A percentile compares a stretch with the other conserved stretches of the same genome.
These are phyloP conservation scores for Dothidotthia symphoricarpi DNA, from an alignment of 2,329 filamentous ascomycete genomes.

Conservation along the genomic window DNA sequence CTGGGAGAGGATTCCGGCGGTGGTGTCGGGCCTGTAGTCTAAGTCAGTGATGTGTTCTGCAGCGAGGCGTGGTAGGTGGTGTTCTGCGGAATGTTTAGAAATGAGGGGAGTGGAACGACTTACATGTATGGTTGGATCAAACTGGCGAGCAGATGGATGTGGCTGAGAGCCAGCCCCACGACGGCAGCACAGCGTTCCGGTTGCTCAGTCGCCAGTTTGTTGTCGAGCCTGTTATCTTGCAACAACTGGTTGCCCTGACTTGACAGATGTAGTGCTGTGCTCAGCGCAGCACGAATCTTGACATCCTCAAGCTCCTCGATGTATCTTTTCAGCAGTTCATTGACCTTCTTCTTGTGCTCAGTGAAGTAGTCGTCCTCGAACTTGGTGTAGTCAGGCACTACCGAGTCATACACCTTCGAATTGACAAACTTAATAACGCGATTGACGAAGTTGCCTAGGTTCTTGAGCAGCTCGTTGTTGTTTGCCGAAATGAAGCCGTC, in stretches of 20 bases:
- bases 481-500: conserved; percentile 76
- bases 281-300: conserved; percentile 66
- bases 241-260: conserved; percentile 58
- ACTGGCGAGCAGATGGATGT: conserved; percentile 76
- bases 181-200: conserved; percentile 60
- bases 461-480: conserved; percentile 83
- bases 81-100: no score
- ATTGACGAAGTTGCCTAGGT: conserved; percentile 62
- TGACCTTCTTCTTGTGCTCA: conserved; percentile 59
- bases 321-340: conserved; percentile 65
- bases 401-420: conserved; percentile 66
- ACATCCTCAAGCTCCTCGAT: conserved; percentile 67
- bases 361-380: conserved; percentile 46
- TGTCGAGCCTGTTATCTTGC: conserved; percentile 60
- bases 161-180: conserved; percentile 77
- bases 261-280: conserved; percentile 66
- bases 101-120: no score
- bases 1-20: conserved; percentile 73
- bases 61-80: no score
- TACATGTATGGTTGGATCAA: conserved; percentile 78
- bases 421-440: conserved; percentile 67
- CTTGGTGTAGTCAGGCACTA: conserved; percentile 66
- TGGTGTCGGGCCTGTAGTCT: conserved; percentile 32
- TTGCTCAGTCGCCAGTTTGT: conserved; percentile 58
- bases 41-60: conserved; percentile 11